A percentile compares a stretch with the other conserved stretches of the same genome.
phyloP scores from a whole-genome alignment of 139 green algal species.

The Limnomonas spitsbergensis region DNA sequence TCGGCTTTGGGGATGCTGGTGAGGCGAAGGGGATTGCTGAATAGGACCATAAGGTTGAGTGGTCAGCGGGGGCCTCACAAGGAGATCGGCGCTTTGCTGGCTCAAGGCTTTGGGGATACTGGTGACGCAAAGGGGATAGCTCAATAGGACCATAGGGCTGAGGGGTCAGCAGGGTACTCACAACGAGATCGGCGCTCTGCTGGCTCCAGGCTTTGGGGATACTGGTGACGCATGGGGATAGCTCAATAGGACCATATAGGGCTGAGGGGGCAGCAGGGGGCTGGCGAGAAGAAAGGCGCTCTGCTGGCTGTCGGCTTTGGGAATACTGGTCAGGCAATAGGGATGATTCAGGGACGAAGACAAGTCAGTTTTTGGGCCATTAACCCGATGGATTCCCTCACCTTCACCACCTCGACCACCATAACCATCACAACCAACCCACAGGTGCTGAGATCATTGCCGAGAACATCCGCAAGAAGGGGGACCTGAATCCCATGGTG shows the following conservation, averaged over 20 bases:
- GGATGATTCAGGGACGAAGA: too few relatives aligned
- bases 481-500: slow-evolving; percentile 92
- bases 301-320: slow-evolving; percentile 92
- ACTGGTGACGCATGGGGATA: too few relatives aligned
- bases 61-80: slow-evolving; percentile 74
- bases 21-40: too few relatives aligned
- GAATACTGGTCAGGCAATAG: slow-evolving; percentile 79
- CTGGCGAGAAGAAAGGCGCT: slow-evolving; percentile 83
- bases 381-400: too few relatives aligned
- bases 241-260: too few relatives aligned
- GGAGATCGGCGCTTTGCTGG: slow-evolving; percentile 87
- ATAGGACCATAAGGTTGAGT: too few relatives aligned
- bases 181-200: too few relatives aligned
- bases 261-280: slow-evolving; percentile 86
- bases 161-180: too few relatives aligned
- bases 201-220: too few relatives aligned
- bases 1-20: slow-evolving; percentile 93
- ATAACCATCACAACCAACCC: neutral
- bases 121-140: too few relatives aligned
- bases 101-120: slow-evolving; percentile 92
- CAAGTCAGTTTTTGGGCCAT: too few relatives aligned
- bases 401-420: slow-evolving; percentile 47
- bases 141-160: too few relatives aligned
- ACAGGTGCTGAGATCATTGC: slow-evolving; percentile 87
- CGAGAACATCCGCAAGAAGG: slow-evolving; percentile 89